A percentile compares a stretch with the other conserved stretches of the same genome.
phyloP scores from a whole-genome alignment of 169 alveolate genomes.

The Plasmodium adleri region DNA sequence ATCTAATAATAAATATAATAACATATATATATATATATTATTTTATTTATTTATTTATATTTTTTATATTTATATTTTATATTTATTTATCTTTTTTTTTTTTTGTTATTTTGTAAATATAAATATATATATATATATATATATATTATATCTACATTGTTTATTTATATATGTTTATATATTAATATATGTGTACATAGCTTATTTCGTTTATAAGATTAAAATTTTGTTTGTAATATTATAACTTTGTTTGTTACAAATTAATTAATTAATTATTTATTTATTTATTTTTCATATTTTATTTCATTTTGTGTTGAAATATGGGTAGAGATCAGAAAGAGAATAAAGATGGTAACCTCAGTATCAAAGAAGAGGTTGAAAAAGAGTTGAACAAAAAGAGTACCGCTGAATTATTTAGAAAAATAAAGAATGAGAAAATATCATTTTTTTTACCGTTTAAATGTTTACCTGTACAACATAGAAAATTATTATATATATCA shows the following conservation, averaged over 20 bases:
- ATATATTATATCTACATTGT: neutral
- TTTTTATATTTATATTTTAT: neutral
- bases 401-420: slow-evolving; percentile 40
- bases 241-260: too few relatives aligned
- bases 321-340: slow-evolving; percentile 15
- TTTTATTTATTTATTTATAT: neutral
- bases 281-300: neutral
- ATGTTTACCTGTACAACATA: slow-evolving; percentile 38
- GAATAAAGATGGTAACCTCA: slow-evolving; percentile 5
- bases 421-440: slow-evolving; percentile 32
- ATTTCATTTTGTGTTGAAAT: neutral
- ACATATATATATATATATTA: neutral
- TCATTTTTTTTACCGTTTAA: slow-evolving; percentile 69
- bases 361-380: slow-evolving; percentile 69
- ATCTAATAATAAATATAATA: neutral
- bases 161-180: neutral
- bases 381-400: slow-evolving; percentile 54
- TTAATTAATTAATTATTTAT: neutral
- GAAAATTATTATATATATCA: slow-evolving; percentile 30
- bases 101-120: neutral
- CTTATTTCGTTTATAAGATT: neutral
- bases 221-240: too few relatives aligned
- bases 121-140: neutral
- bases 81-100: neutral
- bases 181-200: slow-evolving; percentile 7